Evolutionary conservation across 2,329 filamentous ascomycete species (phyloP).

Genomic region (Zymoseptoria pseudotritici): DNA sequence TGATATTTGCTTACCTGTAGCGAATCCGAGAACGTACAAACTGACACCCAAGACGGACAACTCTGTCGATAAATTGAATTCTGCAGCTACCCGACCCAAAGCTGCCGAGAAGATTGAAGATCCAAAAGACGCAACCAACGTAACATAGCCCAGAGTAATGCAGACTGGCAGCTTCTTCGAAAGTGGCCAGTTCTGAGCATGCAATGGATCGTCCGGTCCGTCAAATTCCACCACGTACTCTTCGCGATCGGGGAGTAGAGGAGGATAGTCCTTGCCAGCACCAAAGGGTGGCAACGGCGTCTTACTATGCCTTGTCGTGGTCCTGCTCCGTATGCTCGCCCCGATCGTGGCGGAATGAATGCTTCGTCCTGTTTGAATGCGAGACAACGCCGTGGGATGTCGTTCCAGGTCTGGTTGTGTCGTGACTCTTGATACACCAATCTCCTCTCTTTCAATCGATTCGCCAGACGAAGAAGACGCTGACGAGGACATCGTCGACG

Average conservation of each 20-base stretch:
- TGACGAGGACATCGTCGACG: constrained; percentile 43
- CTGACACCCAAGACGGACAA: constrained; percentile 32
- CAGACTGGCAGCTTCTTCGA: constrained; percentile 64
- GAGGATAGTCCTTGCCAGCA: constrained; percentile 65
- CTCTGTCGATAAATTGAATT: constrained; percentile 37
- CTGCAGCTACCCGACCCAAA: constrained; percentile 34
- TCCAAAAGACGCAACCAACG: constrained; percentile 60
- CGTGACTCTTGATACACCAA: constrained; percentile 51
- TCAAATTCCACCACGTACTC: constrained; percentile 79
- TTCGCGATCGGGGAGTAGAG: constrained; percentile 60
- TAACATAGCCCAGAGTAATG: constrained; percentile 63
- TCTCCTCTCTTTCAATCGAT: constrained; percentile 34
- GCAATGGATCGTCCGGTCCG: constrained; percentile 68
- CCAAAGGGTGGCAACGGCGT: constrained; percentile 61
- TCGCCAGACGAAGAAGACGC: constrained; percentile 31
- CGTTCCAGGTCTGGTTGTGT: constrained; percentile 58
- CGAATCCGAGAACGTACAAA: constrained; percentile 35
- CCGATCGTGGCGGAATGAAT: constrained; percentile 69
- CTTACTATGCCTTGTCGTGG: constrained; percentile 25
- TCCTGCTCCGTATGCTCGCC: constrained; percentile 34
- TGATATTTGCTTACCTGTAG: constrained; percentile 16
- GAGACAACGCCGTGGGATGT: constrained; percentile 61
- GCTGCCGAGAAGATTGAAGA: constrained; percentile 36
- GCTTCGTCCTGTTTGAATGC: constrained; percentile 63
- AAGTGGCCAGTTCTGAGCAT: constrained; percentile 78